phyloP scores from a whole-genome alignment of 306 rosid species.

The Dalbergia cochinchinensis region DNA sequence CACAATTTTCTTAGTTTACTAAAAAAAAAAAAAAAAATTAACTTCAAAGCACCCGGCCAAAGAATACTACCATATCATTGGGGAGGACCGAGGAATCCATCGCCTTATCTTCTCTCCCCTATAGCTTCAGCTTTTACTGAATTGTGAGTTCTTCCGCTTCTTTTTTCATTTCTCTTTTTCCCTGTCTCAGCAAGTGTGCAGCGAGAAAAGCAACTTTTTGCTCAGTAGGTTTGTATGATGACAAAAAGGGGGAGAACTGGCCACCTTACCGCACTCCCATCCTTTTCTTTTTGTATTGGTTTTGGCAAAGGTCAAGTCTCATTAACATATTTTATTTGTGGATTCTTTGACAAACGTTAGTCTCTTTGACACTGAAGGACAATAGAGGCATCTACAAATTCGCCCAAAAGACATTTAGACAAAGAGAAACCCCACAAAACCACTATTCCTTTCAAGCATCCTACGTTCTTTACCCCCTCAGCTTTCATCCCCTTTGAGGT shows the following conservation, averaged over 20 bases:
- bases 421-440: conserved; percentile 79
- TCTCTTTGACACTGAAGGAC: conserved; percentile 70
- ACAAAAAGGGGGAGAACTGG: conserved; percentile 68
- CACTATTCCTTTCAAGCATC: conserved; percentile 69
- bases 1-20: too few relatives aligned
- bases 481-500: conserved; percentile 92
- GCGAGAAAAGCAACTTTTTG: conserved; percentile 50
- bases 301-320: conserved; percentile 63
- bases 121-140: conserved; percentile 19
- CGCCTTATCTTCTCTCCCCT: neutral
- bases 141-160: conserved; percentile 9
- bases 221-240: conserved; percentile 53
- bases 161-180: conserved; percentile 34
- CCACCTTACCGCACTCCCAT: conserved; percentile 57
- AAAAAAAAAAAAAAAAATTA: too few relatives aligned
- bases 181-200: conserved; percentile 41
- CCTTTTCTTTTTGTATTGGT: conserved; percentile 60
- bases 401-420: conserved; percentile 72
- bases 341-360: conserved; percentile 85
- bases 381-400: conserved; percentile 66
- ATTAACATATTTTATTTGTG: conserved; percentile 42
- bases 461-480: conserved; percentile 61
- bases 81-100: too few relatives aligned
- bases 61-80: too few relatives aligned
- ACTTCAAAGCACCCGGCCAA: too few relatives aligned